A percentile compares a stretch with the other conserved stretches of the same genome.
Evolutionary conservation across 495 filamentous ascomycete genomes (phyloP).

Genomic region (Xylaria venustula): DNA sequence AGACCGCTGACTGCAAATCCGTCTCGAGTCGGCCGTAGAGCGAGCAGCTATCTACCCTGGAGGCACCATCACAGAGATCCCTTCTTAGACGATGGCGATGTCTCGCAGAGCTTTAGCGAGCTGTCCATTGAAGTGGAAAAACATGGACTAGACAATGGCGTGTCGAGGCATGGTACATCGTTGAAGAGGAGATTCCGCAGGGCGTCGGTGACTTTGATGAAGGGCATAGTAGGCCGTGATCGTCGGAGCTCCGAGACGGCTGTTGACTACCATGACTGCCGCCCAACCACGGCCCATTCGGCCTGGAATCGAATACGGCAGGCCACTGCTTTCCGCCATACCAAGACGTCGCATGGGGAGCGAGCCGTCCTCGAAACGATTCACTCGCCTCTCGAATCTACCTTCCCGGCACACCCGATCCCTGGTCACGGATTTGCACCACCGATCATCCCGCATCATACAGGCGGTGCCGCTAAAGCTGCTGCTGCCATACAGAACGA

Average conservation of each 20-base stretch:
- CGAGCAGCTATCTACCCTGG: slow-evolving; percentile 39
- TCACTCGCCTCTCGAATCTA: slow-evolving; percentile 31
- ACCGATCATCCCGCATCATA: slow-evolving; percentile 53
- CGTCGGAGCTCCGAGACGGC: slow-evolving; percentile 43
- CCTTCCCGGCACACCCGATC: slow-evolving; percentile 39
- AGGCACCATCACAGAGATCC: slow-evolving; percentile 31
- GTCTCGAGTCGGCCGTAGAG: slow-evolving; percentile 21
- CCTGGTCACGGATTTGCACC: slow-evolving; percentile 50
- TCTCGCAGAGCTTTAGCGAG: slow-evolving; percentile 15
- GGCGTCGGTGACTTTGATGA: slow-evolving; percentile 52
- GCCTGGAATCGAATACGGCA: slow-evolving; percentile 49
- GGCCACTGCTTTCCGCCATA: slow-evolving; percentile 48
- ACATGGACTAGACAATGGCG: slow-evolving; percentile 14
- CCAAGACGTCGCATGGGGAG: slow-evolving; percentile 35
- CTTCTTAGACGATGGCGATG: slow-evolving; percentile 24
- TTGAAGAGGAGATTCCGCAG: slow-evolving; percentile 48
- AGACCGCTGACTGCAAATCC: slow-evolving; percentile 21
- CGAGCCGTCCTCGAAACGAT: slow-evolving; percentile 30
- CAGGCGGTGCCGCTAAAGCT: slow-evolving; percentile 67
- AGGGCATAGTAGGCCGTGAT: slow-evolving; percentile 44
- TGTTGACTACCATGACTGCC: slow-evolving; percentile 29
- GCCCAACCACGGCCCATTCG: slow-evolving; percentile 48
- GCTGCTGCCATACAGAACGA: slow-evolving; percentile 69
- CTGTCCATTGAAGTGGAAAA: slow-evolving; percentile 25
- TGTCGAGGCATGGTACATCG: slow-evolving; percentile 19